Percentiles rank a stretch among this genome's conserved stretches.
These are phyloP conservation scores for Pseudodiploospora longispora DNA, from an alignment of 2,329 filamentous ascomycete species.

Conservation along the genomic window DNA sequence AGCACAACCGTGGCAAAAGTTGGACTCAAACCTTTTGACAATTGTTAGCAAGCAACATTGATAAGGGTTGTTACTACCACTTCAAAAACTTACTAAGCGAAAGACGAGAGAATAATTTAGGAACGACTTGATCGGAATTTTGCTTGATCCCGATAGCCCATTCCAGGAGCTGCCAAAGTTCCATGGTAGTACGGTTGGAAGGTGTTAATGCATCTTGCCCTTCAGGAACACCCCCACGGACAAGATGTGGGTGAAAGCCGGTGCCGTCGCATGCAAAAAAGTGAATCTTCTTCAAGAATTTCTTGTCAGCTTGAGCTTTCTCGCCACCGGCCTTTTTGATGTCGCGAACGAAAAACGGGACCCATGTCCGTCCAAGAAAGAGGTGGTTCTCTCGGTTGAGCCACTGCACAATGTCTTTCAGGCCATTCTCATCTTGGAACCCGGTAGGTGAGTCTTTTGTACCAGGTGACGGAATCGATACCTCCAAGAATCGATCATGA, in stretches of 20 bases:
- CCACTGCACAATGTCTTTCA: slow-evolving; percentile 23
- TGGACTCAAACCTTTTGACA: slow-evolving; percentile 39
- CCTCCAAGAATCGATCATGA: slow-evolving; percentile 49
- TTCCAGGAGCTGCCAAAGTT: slow-evolving; percentile 34
- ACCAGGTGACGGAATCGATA: slow-evolving; percentile 40
- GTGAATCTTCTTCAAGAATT: slow-evolving; percentile 27
- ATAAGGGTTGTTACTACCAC: no score
- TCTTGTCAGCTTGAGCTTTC: slow-evolving; percentile 22
- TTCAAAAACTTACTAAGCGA: slow-evolving; percentile 35
- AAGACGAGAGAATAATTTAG: slow-evolving; percentile 53
- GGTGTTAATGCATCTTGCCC: slow-evolving; percentile 16
- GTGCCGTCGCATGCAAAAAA: slow-evolving; percentile 49
- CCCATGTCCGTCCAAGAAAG: slow-evolving; percentile 40
- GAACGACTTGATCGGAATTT: slow-evolving; percentile 37
- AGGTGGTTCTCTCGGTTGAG: slow-evolving; percentile 24
- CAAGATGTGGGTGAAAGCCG: slow-evolving; percentile 23
- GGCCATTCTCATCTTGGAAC: slow-evolving; percentile 22
- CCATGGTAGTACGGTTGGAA: slow-evolving; percentile 24
- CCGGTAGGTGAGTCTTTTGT: slow-evolving; percentile 16
- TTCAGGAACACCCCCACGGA: slow-evolving; percentile 12
- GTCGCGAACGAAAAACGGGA: slow-evolving; percentile 36
- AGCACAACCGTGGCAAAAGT: slow-evolving; percentile 40
- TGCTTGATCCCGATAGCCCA: slow-evolving; percentile 41
- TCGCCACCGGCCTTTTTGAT: slow-evolving; percentile 28
- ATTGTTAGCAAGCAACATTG: not conserved